Evolutionary conservation across 768 basidiomycete species (phyloP).

Genomic region (Trametes cingulata): DNA sequence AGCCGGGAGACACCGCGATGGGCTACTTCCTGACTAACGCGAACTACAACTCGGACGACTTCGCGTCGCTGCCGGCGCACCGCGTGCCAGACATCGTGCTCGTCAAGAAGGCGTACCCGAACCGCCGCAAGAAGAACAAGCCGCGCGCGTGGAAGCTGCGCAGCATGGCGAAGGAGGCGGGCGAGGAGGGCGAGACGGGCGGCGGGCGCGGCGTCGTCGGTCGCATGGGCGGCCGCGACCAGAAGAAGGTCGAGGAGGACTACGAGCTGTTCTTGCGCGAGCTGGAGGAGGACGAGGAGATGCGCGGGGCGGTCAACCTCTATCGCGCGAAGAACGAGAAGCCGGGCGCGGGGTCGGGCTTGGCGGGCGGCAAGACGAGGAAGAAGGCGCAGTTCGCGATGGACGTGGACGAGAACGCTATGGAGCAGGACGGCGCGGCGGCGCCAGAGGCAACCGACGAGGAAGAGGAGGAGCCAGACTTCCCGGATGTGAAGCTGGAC

Average conservation of each 20-base stretch:
- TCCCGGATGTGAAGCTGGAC: conserved; percentile 83
- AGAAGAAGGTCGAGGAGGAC: conserved; percentile 92
- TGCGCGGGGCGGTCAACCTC: conserved; percentile 83
- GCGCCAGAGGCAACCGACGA: conserved; percentile 72
- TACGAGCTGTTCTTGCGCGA: conserved; percentile 96
- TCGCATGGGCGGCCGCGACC: conserved; percentile 84
- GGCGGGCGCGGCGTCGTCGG: conserved; percentile 85
- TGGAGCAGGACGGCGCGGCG: conserved; percentile 58
- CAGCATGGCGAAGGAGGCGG: conserved; percentile 90
- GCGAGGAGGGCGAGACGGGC: conserved; percentile 81
- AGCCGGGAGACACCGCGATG: conserved; percentile 91
- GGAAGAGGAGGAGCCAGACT: conserved; percentile 83
- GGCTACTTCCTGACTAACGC: conserved; percentile 87
- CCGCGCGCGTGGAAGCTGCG: conserved; percentile 84
- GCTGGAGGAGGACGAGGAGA: conserved; percentile 91
- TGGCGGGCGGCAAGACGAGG: conserved; percentile 39
- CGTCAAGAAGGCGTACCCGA: conserved; percentile 94
- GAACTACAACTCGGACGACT: conserved; percentile 93
- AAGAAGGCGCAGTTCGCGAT: conserved; percentile 57
- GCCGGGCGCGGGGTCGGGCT: conserved; percentile 48
- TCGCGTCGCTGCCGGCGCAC: conserved; percentile 60
- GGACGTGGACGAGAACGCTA: conserved; percentile 62
- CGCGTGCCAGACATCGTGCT: conserved; percentile 91
- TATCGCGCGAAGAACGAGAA: conserved; percentile 69
- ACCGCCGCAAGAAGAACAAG: conserved; percentile 87